phyloP scores from a whole-genome alignment of 1,139 yeast genomes.

The Waltiozyma sp. region DNA sequence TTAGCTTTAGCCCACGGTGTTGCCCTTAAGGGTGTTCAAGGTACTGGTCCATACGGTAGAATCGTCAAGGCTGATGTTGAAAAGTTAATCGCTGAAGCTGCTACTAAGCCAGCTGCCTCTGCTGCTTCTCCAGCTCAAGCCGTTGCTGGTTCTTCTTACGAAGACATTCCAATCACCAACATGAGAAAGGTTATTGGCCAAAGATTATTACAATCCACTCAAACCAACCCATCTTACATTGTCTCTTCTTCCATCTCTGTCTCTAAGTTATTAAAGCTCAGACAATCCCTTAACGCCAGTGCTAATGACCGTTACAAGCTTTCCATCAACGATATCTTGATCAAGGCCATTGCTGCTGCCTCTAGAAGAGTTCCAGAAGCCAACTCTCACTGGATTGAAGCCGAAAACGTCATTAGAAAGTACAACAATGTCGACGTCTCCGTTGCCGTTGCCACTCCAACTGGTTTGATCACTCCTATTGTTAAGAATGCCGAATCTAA shows the following conservation, averaged over 20 bases:
- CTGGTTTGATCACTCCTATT: slow-evolving; percentile 95
- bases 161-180: slow-evolving; percentile 75
- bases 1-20: slow-evolving; percentile 91
- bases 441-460: slow-evolving; percentile 97
- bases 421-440: slow-evolving; percentile 90
- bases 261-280: slow-evolving; percentile 79
- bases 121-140: slow-evolving; percentile 30
- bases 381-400: slow-evolving; percentile 88
- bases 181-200: slow-evolving; percentile 94
- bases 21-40: slow-evolving; percentile 73
- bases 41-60: slow-evolving; percentile 94
- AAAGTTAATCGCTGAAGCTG: slow-evolving; percentile 35
- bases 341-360: slow-evolving; percentile 91
- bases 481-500: slow-evolving; percentile 77
- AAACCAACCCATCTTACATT: slow-evolving; percentile 81
- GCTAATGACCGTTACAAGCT: slow-evolving; percentile 84
- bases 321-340: slow-evolving; percentile 86
- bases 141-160: slow-evolving; percentile 41
- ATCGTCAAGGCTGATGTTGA: slow-evolving; percentile 87
- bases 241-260: slow-evolving; percentile 83
- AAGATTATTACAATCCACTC: slow-evolving; percentile 80
- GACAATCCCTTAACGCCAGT: slow-evolving; percentile 78
- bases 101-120: slow-evolving; percentile 35
- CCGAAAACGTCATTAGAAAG: slow-evolving; percentile 84
- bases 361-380: slow-evolving; percentile 85